Conservation (phyloP, 83 land plant genomes). For the Isoetes engelmannii region DNA sequence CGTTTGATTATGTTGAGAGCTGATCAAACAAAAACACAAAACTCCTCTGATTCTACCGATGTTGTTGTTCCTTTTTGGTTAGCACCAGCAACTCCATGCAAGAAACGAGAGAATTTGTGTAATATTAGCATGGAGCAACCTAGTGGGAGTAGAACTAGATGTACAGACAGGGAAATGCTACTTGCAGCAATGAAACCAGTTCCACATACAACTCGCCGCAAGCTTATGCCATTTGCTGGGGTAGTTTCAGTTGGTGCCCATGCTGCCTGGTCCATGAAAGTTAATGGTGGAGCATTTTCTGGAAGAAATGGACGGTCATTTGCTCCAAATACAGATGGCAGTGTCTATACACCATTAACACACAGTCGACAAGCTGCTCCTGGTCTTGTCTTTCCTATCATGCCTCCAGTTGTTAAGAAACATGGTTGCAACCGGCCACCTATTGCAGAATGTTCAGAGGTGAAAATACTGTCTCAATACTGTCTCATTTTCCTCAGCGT, state of each 20-base stretch:
- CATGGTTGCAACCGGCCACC: constrained; percentile 68
- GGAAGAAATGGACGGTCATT: constrained; percentile 9
- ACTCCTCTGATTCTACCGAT: neutral
- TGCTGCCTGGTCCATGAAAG: constrained; percentile 41
- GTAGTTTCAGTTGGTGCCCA: constrained; percentile 38
- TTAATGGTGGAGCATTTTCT: constrained; percentile 30
- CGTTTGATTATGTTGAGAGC: constrained; percentile 53
- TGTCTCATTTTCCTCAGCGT: neutral
- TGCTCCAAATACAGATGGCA: neutral
- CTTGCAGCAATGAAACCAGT: constrained; percentile 75
- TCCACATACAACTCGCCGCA: constrained; percentile 46
- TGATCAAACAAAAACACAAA: constrained; percentile 8
- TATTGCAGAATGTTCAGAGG: constrained; percentile 74
- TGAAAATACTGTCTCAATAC: no score
- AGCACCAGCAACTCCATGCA: constrained; percentile 41
- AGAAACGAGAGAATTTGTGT: neutral
- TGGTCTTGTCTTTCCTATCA: constrained; percentile 34
- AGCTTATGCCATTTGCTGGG: constrained; percentile 58
- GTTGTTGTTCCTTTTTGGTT: constrained; percentile 50
- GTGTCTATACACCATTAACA: neutral
- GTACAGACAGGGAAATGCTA: constrained; percentile 14
- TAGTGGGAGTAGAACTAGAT: neutral
- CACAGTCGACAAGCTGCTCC: neutral
- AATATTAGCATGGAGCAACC: neutral
- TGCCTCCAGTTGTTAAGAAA: constrained; percentile 62